A percentile compares a stretch with the other conserved stretches of the same genome.
Evolutionary conservation across 208 protist species (phyloP).

Genomic region (Endotrypanum monterogeii): DNA sequence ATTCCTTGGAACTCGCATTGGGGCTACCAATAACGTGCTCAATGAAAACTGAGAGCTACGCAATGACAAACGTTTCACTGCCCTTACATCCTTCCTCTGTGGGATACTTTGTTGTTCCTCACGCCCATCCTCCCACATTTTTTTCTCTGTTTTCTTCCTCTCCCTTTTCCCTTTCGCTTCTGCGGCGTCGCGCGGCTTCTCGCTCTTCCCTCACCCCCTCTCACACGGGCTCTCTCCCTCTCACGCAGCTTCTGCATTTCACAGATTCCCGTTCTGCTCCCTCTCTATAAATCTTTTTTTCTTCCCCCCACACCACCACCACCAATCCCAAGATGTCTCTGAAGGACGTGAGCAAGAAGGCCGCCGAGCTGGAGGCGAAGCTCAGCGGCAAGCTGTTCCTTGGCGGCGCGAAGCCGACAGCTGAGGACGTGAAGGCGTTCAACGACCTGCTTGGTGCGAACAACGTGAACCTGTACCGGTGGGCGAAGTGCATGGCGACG

Average conservation of each 20-base stretch:
- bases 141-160: not conserved
- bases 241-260: not conserved
- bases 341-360: slow-evolving; percentile 64
- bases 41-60: not conserved
- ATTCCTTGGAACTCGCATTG: not conserved
- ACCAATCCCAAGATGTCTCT: slow-evolving; percentile 41
- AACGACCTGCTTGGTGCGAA: slow-evolving; percentile 65
- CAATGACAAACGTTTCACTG: not conserved
- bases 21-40: not conserved
- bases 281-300: slow-evolving; percentile 12
- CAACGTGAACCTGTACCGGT: slow-evolving; percentile 61
- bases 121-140: not conserved
- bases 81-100: not conserved
- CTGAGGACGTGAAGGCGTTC: slow-evolving; percentile 72
- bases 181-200: not conserved
- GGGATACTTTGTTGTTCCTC: not conserved
- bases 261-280: not conserved
- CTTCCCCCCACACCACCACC: slow-evolving; percentile 6
- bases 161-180: not conserved
- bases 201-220: not conserved
- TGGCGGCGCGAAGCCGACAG: slow-evolving; percentile 61
- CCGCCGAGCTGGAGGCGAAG: slow-evolving; percentile 53
- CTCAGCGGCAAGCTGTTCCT: slow-evolving; percentile 67
- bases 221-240: not conserved
- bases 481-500: slow-evolving; percentile 77